phyloP scores from a whole-genome alignment of 2,329 filamentous ascomycete genomes.

The Paecilomyces formosus region DNA sequence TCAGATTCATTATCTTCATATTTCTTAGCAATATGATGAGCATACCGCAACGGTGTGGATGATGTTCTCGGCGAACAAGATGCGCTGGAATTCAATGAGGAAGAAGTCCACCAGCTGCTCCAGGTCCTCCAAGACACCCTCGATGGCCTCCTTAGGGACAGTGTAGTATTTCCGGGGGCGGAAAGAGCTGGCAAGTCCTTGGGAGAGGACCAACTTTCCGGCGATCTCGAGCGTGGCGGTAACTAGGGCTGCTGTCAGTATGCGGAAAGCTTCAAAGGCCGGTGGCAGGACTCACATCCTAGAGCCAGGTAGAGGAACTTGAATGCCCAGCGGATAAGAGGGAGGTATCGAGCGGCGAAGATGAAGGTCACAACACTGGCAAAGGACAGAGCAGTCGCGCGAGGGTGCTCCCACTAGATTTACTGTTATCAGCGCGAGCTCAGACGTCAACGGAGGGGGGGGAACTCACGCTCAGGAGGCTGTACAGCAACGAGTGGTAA shows the following conservation, averaged over 20 bases:
- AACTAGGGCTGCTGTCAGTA: slow-evolving; percentile 24
- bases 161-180: slow-evolving; percentile 59
- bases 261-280: background rate
- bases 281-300: slow-evolving; percentile 41
- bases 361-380: slow-evolving; percentile 50
- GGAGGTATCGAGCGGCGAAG: slow-evolving; percentile 56
- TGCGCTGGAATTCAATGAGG: slow-evolving; percentile 60
- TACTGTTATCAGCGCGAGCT: slow-evolving; percentile 2
- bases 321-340: slow-evolving; percentile 54
- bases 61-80: slow-evolving; percentile 60
- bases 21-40: slow-evolving; percentile 6
- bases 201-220: slow-evolving; percentile 49
- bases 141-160: slow-evolving; percentile 56
- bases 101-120: slow-evolving; percentile 62
- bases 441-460: background rate
- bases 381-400: slow-evolving; percentile 56
- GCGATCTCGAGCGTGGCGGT: slow-evolving; percentile 52
- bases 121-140: slow-evolving; percentile 54
- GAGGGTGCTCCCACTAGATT: slow-evolving; percentile 55
- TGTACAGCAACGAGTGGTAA: slow-evolving; percentile 62
- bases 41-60: slow-evolving; percentile 53
- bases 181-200: slow-evolving; percentile 54
- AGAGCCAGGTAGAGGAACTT: slow-evolving; percentile 53
- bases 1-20: slow-evolving; percentile 4
- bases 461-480: slow-evolving; percentile 50